A percentile compares a stretch with the other conserved stretches of the same genome.
phyloP scores from a whole-genome alignment of 805 yeast species.

The Sungouiella blattae region DNA sequence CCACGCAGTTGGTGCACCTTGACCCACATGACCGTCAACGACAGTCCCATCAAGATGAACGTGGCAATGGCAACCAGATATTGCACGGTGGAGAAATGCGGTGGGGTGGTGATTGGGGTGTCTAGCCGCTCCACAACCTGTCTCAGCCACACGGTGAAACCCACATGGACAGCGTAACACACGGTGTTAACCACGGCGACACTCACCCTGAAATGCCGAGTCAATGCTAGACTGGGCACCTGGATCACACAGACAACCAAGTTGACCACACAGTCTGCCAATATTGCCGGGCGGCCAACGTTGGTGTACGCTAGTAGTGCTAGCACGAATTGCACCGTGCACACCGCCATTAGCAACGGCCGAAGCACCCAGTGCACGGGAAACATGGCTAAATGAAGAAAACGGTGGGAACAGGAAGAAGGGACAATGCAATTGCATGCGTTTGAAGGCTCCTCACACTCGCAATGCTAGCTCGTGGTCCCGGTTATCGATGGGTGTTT shows the following conservation, averaged over 20 bases:
- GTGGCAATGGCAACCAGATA: constrained; percentile 1
- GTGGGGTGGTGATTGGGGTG: neutral
- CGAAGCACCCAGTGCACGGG: constrained; percentile 6
- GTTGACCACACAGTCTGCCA: neutral
- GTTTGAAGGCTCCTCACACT: neutral
- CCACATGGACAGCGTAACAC: neutral
- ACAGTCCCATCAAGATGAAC: constrained; percentile 1
- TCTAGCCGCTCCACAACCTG: neutral
- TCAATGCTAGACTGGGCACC: neutral
- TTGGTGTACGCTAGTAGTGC: constrained; percentile 6
- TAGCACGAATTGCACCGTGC: constrained; percentile 10
- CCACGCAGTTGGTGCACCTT: neutral
- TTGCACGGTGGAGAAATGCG: neutral
- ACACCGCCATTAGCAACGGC: constrained; percentile 7
- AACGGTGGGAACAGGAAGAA: too few relatives aligned
- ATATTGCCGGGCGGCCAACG: neutral
- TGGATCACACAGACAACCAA: neutral
- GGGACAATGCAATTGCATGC: too few relatives aligned
- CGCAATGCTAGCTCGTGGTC: neutral
- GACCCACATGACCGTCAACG: neutral
- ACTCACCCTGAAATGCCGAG: neutral
- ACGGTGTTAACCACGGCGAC: neutral
- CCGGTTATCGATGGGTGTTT: constrained; percentile 4
- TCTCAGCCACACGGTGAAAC: neutral
- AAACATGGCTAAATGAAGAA: neutral